A percentile compares a stretch with the other conserved stretches of the same genome.
Evolutionary conservation across 2,329 filamentous ascomycete genomes (phyloP).

Genomic region (Sclerotinia minor): DNA sequence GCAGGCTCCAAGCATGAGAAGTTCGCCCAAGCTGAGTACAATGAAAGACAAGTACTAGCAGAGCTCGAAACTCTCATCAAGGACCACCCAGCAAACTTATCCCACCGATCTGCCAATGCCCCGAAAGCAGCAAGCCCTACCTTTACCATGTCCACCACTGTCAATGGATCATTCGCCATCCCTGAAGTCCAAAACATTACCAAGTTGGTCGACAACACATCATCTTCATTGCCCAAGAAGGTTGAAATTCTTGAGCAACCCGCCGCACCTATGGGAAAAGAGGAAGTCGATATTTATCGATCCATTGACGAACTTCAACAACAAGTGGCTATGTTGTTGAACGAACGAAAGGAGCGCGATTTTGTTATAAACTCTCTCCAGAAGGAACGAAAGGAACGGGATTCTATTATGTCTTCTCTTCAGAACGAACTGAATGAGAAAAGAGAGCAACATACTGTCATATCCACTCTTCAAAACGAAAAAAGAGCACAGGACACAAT

Average conservation of each 20-base stretch:
- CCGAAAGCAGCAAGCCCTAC: conserved; percentile 17
- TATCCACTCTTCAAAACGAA: conserved; percentile 5
- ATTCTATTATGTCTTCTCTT: conserved; percentile 15
- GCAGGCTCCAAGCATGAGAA: conserved; percentile 5
- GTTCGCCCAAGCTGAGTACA: conserved; percentile 14
- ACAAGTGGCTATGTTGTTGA: conserved; percentile 16
- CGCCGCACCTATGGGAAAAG: conserved; percentile 8
- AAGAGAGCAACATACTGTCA: not conserved
- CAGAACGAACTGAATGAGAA: not conserved
- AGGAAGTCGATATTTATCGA: conserved; percentile 17
- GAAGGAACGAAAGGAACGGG: conserved; percentile 1
- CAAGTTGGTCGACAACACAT: conserved; percentile 19
- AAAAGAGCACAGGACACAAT: not conserved
- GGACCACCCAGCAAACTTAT: conserved; percentile 14
- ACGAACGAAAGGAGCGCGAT: conserved; percentile 14
- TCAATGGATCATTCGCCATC: conserved; percentile 11
- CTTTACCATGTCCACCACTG: conserved; percentile 20
- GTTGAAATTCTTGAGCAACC: conserved; percentile 1
- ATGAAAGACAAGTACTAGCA: conserved; percentile 18
- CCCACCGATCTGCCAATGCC: conserved; percentile 1
- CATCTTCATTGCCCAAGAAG: conserved; percentile 11
- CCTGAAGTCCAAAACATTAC: conserved; percentile 17
- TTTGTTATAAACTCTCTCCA: conserved; percentile 7
- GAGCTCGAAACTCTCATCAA: conserved; percentile 21
- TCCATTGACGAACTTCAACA: conserved; percentile 19